Evolutionary conservation across 1,139 yeast species (phyloP).

Genomic region (Magnusiomyces ingens): DNA sequence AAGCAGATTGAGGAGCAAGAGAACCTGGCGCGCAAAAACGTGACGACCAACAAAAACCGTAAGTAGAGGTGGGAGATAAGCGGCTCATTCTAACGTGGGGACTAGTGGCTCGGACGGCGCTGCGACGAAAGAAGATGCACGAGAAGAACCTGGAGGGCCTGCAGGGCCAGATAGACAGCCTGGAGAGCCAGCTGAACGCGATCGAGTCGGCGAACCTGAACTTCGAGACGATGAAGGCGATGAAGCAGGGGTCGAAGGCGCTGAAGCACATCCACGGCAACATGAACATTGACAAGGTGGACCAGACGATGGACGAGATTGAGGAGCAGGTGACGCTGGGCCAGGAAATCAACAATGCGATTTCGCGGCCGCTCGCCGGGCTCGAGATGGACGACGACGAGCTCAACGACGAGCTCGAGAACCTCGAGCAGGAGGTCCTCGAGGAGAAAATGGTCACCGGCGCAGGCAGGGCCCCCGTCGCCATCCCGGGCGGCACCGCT

Average conservation of each 20-base stretch:
- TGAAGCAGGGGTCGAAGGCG: conserved; percentile 96
- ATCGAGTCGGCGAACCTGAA: conserved; percentile 94
- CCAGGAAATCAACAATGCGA: conserved; percentile 93
- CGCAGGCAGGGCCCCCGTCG: conserved; percentile 39
- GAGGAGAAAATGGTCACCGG: conserved; percentile 47
- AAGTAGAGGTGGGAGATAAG: conserved; percentile 7
- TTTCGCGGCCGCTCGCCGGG: conserved; percentile 76
- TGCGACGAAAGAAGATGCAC: conserved; percentile 78
- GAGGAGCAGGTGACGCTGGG: conserved; percentile 94
- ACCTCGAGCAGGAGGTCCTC: conserved; percentile 73
- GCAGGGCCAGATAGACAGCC: conserved; percentile 80
- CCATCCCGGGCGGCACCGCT: conserved; percentile 34
- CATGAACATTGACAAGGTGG: conserved; percentile 92
- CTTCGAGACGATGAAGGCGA: conserved; percentile 96
- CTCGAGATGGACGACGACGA: conserved; percentile 73
- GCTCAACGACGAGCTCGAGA: conserved; percentile 89
- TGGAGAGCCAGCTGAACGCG: conserved; percentile 83
- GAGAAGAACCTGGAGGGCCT: conserved; percentile 73
- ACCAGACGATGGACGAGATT: conserved; percentile 97
- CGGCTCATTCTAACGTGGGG: no score
- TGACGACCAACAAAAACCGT: conserved; percentile 59
- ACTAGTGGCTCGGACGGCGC: conserved; percentile 69
- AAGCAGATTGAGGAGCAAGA: conserved; percentile 81
- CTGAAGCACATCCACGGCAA: conserved; percentile 96
- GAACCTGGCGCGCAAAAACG: conserved; percentile 64